Evolutionary conservation across 495 filamentous ascomycete species (phyloP), one percentile per base, ranked within the genome.

Genomic region (Penicillium bialowiezense): DNA sequence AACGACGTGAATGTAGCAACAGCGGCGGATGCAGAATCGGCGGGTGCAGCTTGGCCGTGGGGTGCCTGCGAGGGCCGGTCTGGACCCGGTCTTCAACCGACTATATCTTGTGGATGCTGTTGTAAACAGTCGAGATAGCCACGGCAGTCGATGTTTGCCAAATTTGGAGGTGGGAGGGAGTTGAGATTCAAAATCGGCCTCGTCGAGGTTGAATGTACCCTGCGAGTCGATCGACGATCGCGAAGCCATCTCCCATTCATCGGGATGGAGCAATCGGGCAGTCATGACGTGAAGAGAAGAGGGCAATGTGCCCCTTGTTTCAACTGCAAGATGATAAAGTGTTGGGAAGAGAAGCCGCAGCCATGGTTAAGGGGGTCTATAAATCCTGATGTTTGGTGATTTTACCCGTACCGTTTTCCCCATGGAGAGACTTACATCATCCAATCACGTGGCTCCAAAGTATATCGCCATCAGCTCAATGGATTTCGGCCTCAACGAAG

Each of bases 1-100:
- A 40, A 89, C 80, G 51, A 78, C 75, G 20, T 78, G 75, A 3
- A 80, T 72, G 48, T 82, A 78, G 50, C 84, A 87, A 45, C 81
- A 89, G 51, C 80, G 86, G 41, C 78, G 86, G 43, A 78, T 80
- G 28, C 75, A 74, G 48, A 69, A 75, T 28, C 62, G 64, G 29
- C 64, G 66, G 23, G 54, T 41, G 48, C 61, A 69, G 40, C 50
- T 55, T 7, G 61, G 58, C 15, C 68, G 62, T 17, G 51, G 43
- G 3, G 63, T 58, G 17, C 50, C 31, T 32, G 58, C 58, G 39
- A 64, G 40, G 15, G 63, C 50, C 3, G 67, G 64, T 45, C 63
- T 50, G 18, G 63, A 55, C 24, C 48, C 50, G 9, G 59, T 52
- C 41, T 70, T 67, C 20, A 69, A 41, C 20, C 61, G 67, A 50